Conservation (phyloP, 805 yeast genomes). For the Schwanniomyces occidentalis region DNA sequence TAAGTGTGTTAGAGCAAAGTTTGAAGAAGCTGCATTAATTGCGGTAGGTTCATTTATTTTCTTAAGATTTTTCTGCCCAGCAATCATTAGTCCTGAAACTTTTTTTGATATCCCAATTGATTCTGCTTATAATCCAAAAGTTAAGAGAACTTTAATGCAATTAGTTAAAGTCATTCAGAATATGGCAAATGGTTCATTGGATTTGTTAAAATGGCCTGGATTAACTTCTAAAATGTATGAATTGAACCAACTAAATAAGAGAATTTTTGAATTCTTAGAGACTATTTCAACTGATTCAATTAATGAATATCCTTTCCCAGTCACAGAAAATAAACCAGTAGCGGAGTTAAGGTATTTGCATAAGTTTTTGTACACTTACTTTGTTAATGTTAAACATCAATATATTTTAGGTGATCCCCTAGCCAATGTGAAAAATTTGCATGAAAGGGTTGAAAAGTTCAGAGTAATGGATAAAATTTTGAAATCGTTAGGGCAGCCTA, state of each 20-base stretch:
- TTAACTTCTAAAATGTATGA: slow-evolving; percentile 44
- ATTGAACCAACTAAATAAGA: slow-evolving; percentile 25
- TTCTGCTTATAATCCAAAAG: slow-evolving; percentile 33
- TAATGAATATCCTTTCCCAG: slow-evolving; percentile 27
- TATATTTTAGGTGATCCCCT: slow-evolving; percentile 27
- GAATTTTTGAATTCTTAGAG: slow-evolving; percentile 29
- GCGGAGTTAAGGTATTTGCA: slow-evolving; percentile 42
- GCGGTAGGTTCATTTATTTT: slow-evolving; percentile 89
- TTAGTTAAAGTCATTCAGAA: slow-evolving; percentile 83
- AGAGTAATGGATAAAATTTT: slow-evolving; percentile 48
- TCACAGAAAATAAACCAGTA: slow-evolving; percentile 26
- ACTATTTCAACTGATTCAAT: slow-evolving; percentile 19
- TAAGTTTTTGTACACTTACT: slow-evolving; percentile 38
- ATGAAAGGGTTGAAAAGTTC: slow-evolving; percentile 26
- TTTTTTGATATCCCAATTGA: slow-evolving; percentile 32
- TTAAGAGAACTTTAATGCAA: slow-evolving; percentile 69
- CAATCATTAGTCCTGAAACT: slow-evolving; percentile 83
- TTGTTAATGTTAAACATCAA: slow-evolving; percentile 27
- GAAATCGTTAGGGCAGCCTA: slow-evolving; percentile 59
- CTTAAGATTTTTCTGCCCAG: slow-evolving; percentile 84
- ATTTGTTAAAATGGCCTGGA: slow-evolving; percentile 64
- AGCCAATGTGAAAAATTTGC: slow-evolving; percentile 14
- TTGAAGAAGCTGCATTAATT: slow-evolving; percentile 57
- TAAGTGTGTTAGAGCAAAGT: slow-evolving; percentile 55
- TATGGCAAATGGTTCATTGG: slow-evolving; percentile 79